Base-by-base conservation (phyloP, 352 stramenopile species). In the Globisporangium iwayamae region DNA sequence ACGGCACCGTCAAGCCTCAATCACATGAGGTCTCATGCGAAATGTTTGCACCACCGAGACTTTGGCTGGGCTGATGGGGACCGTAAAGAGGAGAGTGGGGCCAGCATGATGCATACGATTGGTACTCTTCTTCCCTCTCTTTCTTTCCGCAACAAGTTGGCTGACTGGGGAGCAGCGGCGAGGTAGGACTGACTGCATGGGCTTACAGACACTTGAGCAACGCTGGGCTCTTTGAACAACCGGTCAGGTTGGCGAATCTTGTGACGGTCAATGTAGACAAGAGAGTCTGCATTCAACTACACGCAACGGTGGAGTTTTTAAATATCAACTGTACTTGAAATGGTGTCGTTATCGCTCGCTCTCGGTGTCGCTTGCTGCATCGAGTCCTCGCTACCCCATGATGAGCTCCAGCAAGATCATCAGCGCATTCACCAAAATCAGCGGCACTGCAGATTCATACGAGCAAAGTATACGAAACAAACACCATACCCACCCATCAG, bases 331-430 rank as follows among this genome's bases (percentile, higher is more conserved):
- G 52, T 46, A 58, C 32, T 58, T 58, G 52, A 25, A 46, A 58
- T 32, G 52, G 22, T 46, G 52, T n/a, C 52, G 28, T 46, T 58
- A n/a, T 58, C 52, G 32, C 39, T 58, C 52, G 32, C 22, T 39
- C 52, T 28, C 32, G 22, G 20, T 30, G n/a, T 28, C 32, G 52
- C 10, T 58, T 32, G 10, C 32, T 20, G 32, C 32, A 36, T 36
- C 32, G 20, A 9, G 46, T 30, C 30, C 14, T 46, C 48, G 9
- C 61, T 69, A 94, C 9, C 86, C 86, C 70, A 93, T 88, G 52
- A 93, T 51, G 1, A 91, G 66, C 73, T 94, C 84, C 28, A 94
- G 60, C 32, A 94, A 43, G 60, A 94, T 93, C 80, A 93, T 91
- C 8, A 93, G 50, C 36, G 71, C 75, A 56, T 94, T 94, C 56